Conservation (phyloP, 108 stramenopile species). For the Skeletonema marinoi region DNA sequence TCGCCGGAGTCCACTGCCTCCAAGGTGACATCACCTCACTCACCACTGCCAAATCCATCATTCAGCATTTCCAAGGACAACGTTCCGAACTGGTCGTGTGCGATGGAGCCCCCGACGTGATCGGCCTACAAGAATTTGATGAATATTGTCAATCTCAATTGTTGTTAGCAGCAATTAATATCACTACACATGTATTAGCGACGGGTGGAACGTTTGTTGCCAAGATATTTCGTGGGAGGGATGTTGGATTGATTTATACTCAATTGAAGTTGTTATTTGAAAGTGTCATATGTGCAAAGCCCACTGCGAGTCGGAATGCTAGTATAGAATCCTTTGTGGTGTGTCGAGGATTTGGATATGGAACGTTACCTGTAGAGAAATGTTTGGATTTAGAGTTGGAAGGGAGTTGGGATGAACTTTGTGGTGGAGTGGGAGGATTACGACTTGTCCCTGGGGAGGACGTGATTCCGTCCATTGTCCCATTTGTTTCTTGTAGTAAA, state of each 20-base stretch:
- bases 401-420: conserved; percentile 52
- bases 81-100: conserved; percentile 96
- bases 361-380: conserved; percentile 28
- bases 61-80: conserved; percentile 76
- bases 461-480: conserved; percentile 54
- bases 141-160: conserved; percentile 96
- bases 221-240: conserved; percentile 96
- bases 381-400: conserved; percentile 63
- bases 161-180: conserved; percentile 90
- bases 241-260: conserved; percentile 89
- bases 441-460: conserved; percentile 6
- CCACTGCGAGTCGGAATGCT: conserved; percentile 85
- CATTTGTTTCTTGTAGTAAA: conserved; percentile 81
- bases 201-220: conserved; percentile 95
- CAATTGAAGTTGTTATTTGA: conserved; percentile 92
- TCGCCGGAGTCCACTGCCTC: conserved; percentile 87
- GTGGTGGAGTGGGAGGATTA: conserved; percentile 44
- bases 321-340: conserved; percentile 94
- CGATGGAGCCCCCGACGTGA: conserved; percentile 99
- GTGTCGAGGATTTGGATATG: conserved; percentile 68
- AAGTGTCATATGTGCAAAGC: conserved; percentile 85
- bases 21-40: conserved; percentile 96
- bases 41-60: conserved; percentile 81
- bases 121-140: conserved; percentile 94
- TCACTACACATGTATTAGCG: conserved; percentile 87